Conservation (phyloP, 495 filamentous ascomycete genomes). For the Penicillium cosmopolitanum region DNA sequence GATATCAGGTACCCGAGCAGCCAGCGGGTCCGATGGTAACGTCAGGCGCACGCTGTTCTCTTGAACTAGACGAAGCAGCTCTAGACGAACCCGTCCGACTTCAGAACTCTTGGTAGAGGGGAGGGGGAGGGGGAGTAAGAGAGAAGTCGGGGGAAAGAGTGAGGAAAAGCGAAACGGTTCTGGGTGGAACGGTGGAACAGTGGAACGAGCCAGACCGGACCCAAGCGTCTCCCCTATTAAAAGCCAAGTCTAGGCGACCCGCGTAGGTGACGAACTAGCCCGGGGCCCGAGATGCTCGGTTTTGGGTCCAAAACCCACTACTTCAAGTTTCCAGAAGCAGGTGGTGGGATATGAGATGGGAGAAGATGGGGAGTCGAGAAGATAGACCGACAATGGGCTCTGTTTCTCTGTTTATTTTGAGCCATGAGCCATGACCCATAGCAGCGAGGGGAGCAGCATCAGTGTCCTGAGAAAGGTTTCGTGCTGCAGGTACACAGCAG, state of each 20-base stretch:
- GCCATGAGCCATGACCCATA: neutral
- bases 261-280: constrained; percentile 29
- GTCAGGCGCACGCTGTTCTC: neutral
- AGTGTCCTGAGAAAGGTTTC: neutral
- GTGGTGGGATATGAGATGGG: neutral
- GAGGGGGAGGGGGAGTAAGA: constrained; percentile 6
- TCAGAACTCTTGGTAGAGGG: constrained; percentile 7
- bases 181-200: constrained; percentile 15
- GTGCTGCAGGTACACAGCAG: constrained; percentile 26
- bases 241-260: constrained; percentile 32
- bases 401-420: constrained; percentile 11
- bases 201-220: constrained; percentile 28
- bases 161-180: constrained; percentile 13
- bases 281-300: constrained; percentile 16
- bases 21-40: constrained; percentile 9
- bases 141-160: constrained; percentile 15
- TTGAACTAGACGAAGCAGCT: neutral
- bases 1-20: constrained; percentile 7
- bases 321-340: neutral
- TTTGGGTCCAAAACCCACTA: neutral
- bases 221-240: constrained; percentile 28
- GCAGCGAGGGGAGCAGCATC: neutral
- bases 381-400: neutral
- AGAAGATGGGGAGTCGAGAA: neutral
- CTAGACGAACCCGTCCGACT: constrained; percentile 8